phyloP scores from a whole-genome alignment of 2,329 filamentous ascomycete genomes.

The Penicillium vulpinum region DNA sequence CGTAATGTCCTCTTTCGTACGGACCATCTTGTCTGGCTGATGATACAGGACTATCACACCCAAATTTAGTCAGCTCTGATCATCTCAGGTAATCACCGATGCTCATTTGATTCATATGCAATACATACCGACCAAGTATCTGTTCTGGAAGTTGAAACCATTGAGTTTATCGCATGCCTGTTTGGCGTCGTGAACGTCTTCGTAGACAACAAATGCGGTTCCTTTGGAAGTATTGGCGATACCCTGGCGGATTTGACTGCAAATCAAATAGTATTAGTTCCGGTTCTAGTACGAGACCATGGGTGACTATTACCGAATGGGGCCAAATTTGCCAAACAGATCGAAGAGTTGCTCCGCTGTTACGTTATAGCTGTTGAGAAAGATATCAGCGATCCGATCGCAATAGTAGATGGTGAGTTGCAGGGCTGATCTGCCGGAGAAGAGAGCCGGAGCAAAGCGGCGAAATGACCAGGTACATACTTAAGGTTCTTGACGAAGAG shows the following conservation, averaged over 20 bases:
- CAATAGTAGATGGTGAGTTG: neutral
- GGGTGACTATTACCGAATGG: constrained; percentile 70
- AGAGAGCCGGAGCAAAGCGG: constrained; percentile 4
- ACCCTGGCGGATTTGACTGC: constrained; percentile 94
- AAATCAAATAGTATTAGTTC: constrained; percentile 17
- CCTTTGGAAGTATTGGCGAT: constrained; percentile 97
- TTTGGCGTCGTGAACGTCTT: constrained; percentile 98
- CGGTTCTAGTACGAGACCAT: constrained; percentile 10
- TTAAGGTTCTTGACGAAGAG: constrained; percentile 99
- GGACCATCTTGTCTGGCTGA: constrained; percentile 75
- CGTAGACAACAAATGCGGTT: constrained; percentile 98
- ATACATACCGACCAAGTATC: constrained; percentile 90
- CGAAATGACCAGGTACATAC: constrained; percentile 52
- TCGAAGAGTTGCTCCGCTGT: constrained; percentile 97
- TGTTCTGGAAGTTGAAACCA: constrained; percentile 99
- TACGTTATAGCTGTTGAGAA: constrained; percentile 81
- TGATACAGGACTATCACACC: constrained; percentile 63
- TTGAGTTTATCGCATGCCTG: constrained; percentile 99
- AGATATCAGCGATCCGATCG: constrained; percentile 11
- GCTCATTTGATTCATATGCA: neutral
- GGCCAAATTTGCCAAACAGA: constrained; percentile 96
- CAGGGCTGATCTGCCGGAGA: neutral
- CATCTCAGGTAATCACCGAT: neutral
- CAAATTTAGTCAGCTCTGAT: neutral
- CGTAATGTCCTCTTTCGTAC: constrained; percentile 90